Percentiles rank a stretch among this genome's conserved stretches.
Evolutionary conservation across 192 early-diverging fungal species (phyloP).

Genomic region (Allomyces arbusculus): DNA sequence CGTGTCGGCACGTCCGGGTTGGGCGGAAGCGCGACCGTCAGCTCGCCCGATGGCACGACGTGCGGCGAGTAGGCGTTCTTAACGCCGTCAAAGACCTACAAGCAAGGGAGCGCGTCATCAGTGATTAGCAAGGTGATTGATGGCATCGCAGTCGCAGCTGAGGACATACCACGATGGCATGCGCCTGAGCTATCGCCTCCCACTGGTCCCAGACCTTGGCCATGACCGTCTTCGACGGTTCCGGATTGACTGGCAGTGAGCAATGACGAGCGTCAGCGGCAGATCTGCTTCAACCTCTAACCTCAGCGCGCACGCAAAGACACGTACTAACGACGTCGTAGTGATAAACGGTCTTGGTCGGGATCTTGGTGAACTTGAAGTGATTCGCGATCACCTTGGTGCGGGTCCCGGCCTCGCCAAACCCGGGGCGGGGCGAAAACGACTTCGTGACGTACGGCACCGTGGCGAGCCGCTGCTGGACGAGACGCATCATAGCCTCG

Average conservation of each 20-base stretch:
- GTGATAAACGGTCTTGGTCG: too few relatives aligned
- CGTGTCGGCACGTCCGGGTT: constrained; percentile 3
- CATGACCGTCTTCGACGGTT: constrained; percentile 1
- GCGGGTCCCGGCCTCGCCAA: constrained; percentile 19
- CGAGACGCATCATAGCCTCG: too few relatives aligned
- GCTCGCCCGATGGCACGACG: constrained; percentile 25
- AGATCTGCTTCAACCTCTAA: too few relatives aligned
- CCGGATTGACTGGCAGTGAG: neutral
- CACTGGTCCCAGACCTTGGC: constrained; percentile 12
- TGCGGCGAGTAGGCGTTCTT: constrained; percentile 44
- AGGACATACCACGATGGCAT: neutral
- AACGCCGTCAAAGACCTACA: constrained; percentile 56
- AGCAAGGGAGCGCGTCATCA: neutral
- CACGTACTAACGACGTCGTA: too few relatives aligned
- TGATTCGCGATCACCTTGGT: constrained; percentile 45
- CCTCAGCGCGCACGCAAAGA: too few relatives aligned
- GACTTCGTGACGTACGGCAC: too few relatives aligned
- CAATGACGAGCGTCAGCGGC: neutral
- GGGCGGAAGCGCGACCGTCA: constrained; percentile 23
- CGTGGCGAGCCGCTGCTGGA: too few relatives aligned
- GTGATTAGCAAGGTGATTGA: neutral
- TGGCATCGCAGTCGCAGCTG: neutral
- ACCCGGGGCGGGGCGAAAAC: constrained; percentile 19
- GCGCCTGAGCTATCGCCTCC: constrained; percentile 7
- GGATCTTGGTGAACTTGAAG: constrained; percentile 7